These are phyloP conservation scores for Vanrija humicola DNA, from an alignment of 1,284 basidiomycete genomes.

Conservation along the genomic window DNA sequence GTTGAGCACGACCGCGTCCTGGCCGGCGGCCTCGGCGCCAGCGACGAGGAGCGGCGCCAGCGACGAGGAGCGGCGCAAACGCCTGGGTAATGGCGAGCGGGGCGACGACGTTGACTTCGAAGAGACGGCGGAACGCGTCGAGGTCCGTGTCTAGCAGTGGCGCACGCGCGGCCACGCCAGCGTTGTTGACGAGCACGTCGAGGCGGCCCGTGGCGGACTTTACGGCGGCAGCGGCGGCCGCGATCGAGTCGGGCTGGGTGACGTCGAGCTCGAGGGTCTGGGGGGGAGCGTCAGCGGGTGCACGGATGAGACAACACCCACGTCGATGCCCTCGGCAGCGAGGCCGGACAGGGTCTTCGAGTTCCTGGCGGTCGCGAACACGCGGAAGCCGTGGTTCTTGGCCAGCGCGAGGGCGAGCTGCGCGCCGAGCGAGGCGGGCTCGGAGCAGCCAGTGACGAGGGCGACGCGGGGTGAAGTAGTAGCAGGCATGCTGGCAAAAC, in stretches of 20 bases:
- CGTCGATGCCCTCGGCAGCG: not conserved
- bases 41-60: constrained; percentile 4
- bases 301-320: not conserved
- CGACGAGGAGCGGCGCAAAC: constrained; percentile 10
- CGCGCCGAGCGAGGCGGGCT: constrained; percentile 13
- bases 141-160: constrained; percentile 6
- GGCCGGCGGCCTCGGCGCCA: not conserved
- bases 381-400: too few species aligned
- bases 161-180: not conserved
- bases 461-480: constrained; percentile 4
- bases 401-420: constrained; percentile 9
- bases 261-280: constrained; percentile 16
- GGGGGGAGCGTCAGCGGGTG: too few species aligned
- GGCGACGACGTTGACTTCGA: constrained; percentile 27
- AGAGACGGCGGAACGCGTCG: constrained; percentile 7
- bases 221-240: not conserved
- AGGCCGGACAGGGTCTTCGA: too few species aligned
- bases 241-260: constrained; percentile 2
- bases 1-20: not conserved
- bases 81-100: constrained; percentile 19
- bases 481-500: too few species aligned
- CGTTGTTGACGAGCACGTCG: constrained; percentile 11
- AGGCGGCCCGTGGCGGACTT: constrained; percentile 6
- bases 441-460: constrained; percentile 16
- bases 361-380: too few species aligned